Evolutionary conservation across 495 filamentous ascomycete genomes (phyloP).

Genomic region (Patellaria atrata): DNA sequence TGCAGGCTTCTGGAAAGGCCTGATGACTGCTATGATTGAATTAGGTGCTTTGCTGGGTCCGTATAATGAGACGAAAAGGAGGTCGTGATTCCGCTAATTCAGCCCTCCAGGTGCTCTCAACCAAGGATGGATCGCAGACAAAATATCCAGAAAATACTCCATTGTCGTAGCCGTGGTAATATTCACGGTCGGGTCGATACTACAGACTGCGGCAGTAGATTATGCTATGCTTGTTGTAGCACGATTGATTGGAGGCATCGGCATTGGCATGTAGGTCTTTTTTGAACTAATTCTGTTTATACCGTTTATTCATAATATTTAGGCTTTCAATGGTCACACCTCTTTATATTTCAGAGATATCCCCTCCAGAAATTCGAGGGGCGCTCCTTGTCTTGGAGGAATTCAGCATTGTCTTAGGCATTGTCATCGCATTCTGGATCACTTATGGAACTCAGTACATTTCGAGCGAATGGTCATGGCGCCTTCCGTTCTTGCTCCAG

Average conservation of each 20-base stretch:
- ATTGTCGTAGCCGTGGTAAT: slow-evolving; percentile 41
- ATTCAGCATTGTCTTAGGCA: slow-evolving; percentile 24
- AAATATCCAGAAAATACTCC: slow-evolving; percentile 41
- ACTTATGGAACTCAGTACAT: slow-evolving; percentile 24
- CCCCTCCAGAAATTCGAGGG: slow-evolving; percentile 25
- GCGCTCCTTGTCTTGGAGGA: slow-evolving; percentile 24
- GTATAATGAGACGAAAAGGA: no score
- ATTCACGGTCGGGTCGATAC: slow-evolving; percentile 38
- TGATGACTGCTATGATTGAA: slow-evolving; percentile 48
- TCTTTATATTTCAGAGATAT: slow-evolving; percentile 26
- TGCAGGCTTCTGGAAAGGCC: slow-evolving; percentile 43
- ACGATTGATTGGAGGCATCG: slow-evolving; percentile 45
- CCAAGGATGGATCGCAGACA: slow-evolving; percentile 46
- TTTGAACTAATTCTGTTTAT: slow-evolving; percentile 1
- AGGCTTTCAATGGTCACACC: slow-evolving; percentile 20
- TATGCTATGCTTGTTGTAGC: slow-evolving; percentile 46
- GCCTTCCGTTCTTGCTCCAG: slow-evolving; percentile 25
- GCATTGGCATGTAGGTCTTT: slow-evolving; percentile 40
- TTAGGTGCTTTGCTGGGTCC: slow-evolving; percentile 38
- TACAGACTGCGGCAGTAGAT: slow-evolving; percentile 41
- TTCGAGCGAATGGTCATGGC: slow-evolving; percentile 19
- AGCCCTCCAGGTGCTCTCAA: slow-evolving; percentile 44
- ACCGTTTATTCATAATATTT: slow-evolving; percentile 1
- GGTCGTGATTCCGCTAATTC: no score
- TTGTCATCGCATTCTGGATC: slow-evolving; percentile 27